Evolutionary conservation across 2,329 filamentous ascomycete genomes (phyloP), one percentile per base, ranked within the genome.

Genomic region (Nannizziopsis arthrosporioides): DNA sequence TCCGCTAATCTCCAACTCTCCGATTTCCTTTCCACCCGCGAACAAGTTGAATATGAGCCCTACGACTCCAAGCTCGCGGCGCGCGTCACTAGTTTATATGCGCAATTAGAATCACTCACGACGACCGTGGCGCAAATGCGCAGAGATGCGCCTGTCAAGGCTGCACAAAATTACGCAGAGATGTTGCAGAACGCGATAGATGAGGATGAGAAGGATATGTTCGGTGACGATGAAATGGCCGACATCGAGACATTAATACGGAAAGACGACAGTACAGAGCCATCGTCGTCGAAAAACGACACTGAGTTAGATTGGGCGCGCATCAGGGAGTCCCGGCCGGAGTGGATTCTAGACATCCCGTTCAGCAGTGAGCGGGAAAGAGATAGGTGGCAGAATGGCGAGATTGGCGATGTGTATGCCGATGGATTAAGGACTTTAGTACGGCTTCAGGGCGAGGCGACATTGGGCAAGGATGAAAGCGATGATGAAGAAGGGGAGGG

Each of bases 181-280:
- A 50, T 61, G 32, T 52, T 72, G 52, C 57, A 53, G 37, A 55
- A 54, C 32, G 58, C 57, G 30, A 53, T 72, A n/a, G 54, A 60
- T 27, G 60, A 60, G 19, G 68, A 71, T 18, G 66, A 69, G 12
- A 61, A 64, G 18, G 64, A 69, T 40, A 63, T 61, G 17, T 47
- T 85, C 74, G 51, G 81, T 84, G 78, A 68, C 76, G 67, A 57
- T 75, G 71, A 5, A 66, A 56, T 65, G 68, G 49, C n/a, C 6
- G 34, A 7, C 9, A 14, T 38, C 9, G 12, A 38, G n/a, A 10
- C 17, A 5, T 35, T 14, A 30, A 32, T 15, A 14, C 27, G 15
- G 3, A 37, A 17, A 45, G 2, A 12, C 32, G 3, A 27, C 4
- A n/a, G 12, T 2, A 6, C 9, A 6, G 35, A 43, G 17, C 10